Percentiles rank a stretch among this genome's conserved stretches.
phyloP scores from a whole-genome alignment of 1,139 yeast species.

The Ogataea hybrid region DNA sequence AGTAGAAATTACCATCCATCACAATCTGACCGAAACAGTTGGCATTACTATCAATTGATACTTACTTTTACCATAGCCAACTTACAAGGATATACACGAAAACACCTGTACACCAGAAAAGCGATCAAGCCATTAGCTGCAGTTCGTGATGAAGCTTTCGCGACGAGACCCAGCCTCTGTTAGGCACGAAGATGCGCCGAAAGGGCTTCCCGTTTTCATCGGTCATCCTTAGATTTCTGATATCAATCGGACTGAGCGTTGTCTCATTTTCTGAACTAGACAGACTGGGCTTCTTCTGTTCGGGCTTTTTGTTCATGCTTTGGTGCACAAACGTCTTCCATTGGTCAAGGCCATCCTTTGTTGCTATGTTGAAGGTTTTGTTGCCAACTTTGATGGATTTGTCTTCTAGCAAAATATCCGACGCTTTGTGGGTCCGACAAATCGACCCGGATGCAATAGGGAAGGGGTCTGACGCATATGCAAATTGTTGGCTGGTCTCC shows the following conservation, averaged over 20 bases:
- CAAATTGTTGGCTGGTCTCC: neutral
- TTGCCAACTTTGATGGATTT: conserved; percentile 20
- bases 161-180: conserved; percentile 52
- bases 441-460: neutral
- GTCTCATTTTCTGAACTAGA: neutral
- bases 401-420: conserved; percentile 1
- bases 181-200: conserved; percentile 49
- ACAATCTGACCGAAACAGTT: neutral
- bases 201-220: conserved; percentile 39
- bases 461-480: conserved; percentile 1
- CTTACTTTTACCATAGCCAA: conserved; percentile 2
- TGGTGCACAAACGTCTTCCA: conserved; percentile 30
- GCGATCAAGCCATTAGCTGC: conserved; percentile 1
- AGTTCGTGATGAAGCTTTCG: conserved; percentile 36
- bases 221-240: conserved; percentile 8
- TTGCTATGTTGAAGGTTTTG: conserved; percentile 32
- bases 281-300: conserved; percentile 5
- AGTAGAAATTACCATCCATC: conserved; percentile 9
- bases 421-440: neutral
- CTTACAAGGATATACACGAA: conserved; percentile 1
- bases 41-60: neutral
- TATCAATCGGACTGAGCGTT: conserved; percentile 10
- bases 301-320: conserved; percentile 8
- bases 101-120: conserved; percentile 8
- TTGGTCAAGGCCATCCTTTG: conserved; percentile 31